These are phyloP conservation scores for Phytophthora aleatoria DNA, from an alignment of 352 stramenopile species.

Conservation along the genomic window DNA sequence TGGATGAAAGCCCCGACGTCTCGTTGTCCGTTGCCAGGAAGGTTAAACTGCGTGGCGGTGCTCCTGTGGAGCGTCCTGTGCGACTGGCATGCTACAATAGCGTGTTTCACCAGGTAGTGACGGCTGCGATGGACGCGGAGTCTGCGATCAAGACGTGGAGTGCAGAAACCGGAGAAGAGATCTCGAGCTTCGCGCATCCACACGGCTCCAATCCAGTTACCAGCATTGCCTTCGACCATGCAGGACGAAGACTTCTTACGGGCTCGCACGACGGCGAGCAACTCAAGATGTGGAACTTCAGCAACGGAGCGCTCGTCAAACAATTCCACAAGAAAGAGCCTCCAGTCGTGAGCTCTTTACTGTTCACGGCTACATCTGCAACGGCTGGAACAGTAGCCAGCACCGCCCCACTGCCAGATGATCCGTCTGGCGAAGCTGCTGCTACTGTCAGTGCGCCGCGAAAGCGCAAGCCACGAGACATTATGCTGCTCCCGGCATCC, in stretches of 20 bases:
- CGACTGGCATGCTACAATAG: conserved; percentile 76
- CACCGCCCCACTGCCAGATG: conserved; percentile 16
- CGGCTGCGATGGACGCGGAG: conserved; percentile 71
- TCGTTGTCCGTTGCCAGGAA: conserved; percentile 7
- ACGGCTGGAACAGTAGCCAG: conserved; percentile 27
- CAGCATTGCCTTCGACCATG: conserved; percentile 82
- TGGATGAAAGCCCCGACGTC: conserved; percentile 38
- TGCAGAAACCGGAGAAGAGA: conserved; percentile 82
- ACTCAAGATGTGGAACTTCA: conserved; percentile 93
- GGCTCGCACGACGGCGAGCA: conserved; percentile 75
- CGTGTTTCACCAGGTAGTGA: conserved; percentile 87
- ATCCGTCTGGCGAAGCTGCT: conserved; percentile 9
- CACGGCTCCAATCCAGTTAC: conserved; percentile 76
- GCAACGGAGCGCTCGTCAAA: conserved; percentile 85
- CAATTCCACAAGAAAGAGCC: conserved; percentile 77
- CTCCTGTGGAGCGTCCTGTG: conserved; percentile 35
- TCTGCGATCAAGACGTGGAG: conserved; percentile 86
- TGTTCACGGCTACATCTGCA: conserved; percentile 29
- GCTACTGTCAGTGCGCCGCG: conserved; percentile 12
- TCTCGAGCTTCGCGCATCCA: conserved; percentile 78
- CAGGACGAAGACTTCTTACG: conserved; percentile 77
- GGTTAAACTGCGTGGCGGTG: conserved; percentile 13
- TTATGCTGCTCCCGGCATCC: conserved; percentile 63
- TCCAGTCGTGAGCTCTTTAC: conserved; percentile 23
- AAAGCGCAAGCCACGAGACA: conserved; percentile 62